Evolutionary conservation across 2,329 filamentous ascomycete species (phyloP), one percentile per base, ranked within the genome.

Genomic region (Pseudocercospora fuligena): DNA sequence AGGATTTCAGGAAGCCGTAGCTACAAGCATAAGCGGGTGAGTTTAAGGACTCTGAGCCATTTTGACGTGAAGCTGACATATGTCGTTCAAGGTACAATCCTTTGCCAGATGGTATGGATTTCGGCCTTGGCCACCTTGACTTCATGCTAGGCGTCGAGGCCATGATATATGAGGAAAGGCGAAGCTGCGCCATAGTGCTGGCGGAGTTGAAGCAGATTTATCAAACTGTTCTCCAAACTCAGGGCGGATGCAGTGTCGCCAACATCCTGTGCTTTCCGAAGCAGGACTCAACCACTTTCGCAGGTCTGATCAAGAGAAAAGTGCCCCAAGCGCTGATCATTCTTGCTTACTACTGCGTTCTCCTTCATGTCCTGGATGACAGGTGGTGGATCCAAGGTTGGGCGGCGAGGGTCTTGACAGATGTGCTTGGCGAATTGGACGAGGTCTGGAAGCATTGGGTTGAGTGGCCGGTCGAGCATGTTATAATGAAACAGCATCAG

Each of bases 261-360:
- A 72, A 70, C n/a, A 72, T 77, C 19, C 36, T 76, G 19, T 74
- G 73, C 65, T 77, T 74, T 60, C 75, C 75, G 5, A 74, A 73
- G 64, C 73, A 74, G 60, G 73, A 75, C 36, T 66, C 71, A 3
- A 64, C 67, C 14, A 56, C 66, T 7, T 75, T 75, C 46, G 69
- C 72, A 6, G 59, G 63, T 49, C 68, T 77, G 53, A 57, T 77
- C 40, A 72, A 70, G 64, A 64, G 72, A 40, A 65, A 74, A 23
- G 65, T 72, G 27, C 75, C 75, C 16, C 73, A 76, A 59, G 73
- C 74, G 8, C 65, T 77, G 27, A 67, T 77, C 33, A 71, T 77
- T 21, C 62, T 77, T 40, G 72, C 70, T 14, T 74, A 76, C 58
- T 73, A 77, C 46, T 72, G 72, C 40, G 73, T 77, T n/a, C 64